A percentile compares a stretch with the other conserved stretches of the same genome.
These are phyloP conservation scores for Thalia dealbata DNA, from an alignment of 176 grass and related monocot species.

Conservation along the genomic window DNA sequence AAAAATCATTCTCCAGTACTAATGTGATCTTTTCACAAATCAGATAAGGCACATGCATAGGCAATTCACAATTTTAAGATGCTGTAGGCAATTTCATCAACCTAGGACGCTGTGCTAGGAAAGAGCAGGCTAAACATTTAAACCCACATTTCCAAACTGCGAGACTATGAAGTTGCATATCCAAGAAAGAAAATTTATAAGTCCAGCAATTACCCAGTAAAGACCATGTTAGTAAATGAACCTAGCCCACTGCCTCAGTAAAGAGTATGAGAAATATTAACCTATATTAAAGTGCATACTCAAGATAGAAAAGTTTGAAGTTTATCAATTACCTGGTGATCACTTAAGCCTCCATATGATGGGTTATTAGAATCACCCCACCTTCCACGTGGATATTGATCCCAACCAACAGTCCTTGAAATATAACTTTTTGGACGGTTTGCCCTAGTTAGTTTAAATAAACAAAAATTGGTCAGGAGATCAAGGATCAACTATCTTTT, in stretches of 20 bases:
- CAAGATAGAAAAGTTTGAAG: neutral
- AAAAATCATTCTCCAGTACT: too few relatives aligned
- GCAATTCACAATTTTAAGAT: neutral
- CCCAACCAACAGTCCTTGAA: slow-evolving; percentile 63
- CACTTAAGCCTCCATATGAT: slow-evolving; percentile 60
- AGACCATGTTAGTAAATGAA: too few relatives aligned
- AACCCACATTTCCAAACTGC: neutral
- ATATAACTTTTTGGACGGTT: slow-evolving; percentile 92
- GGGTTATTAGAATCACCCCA: slow-evolving; percentile 81
- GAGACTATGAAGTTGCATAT: neutral
- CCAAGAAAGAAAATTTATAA: neutral
- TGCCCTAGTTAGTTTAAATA: slow-evolving; percentile 43
- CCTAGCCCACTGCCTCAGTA: too few relatives aligned
- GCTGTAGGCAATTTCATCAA: neutral
- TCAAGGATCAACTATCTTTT: neutral
- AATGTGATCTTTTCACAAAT: too few relatives aligned
- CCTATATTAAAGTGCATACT: neutral
- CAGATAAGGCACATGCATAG: too few relatives aligned
- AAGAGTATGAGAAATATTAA: neutral
- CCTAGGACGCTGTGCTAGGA: neutral
- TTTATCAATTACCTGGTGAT: slow-evolving; percentile 40
- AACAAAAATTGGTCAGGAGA: neutral
- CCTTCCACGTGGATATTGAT: slow-evolving; percentile 62
- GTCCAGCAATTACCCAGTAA: slow-evolving; percentile 32
- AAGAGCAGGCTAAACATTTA: too few relatives aligned